Evolutionary conservation across 2,329 filamentous ascomycete genomes (phyloP), one percentile per base, ranked within the genome.

Genomic region (Dothiorella sarmentorum): DNA sequence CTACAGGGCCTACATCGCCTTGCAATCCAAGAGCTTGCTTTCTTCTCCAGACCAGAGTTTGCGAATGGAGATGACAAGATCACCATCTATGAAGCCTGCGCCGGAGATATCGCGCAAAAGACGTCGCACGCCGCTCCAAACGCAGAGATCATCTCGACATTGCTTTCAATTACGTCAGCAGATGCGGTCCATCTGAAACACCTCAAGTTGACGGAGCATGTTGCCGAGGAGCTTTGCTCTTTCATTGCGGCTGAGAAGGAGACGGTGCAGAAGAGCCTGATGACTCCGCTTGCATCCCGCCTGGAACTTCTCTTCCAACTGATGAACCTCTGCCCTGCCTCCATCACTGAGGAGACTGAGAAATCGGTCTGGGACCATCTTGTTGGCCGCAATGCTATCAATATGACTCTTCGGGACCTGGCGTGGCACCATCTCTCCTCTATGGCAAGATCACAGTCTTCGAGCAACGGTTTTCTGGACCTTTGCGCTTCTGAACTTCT

Each of bases 101-200:
- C 91, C 47, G 65, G 80, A 44, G 87, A 93, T 65, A 86, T 95
- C 44, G 77, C 81, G 2, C 75, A 79, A 20, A 85, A 81, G 68
- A 86, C 85, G 1, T 62, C 75, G 9, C 87, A 85, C 13, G 85
- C 87, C 0, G 81, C 89, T 6, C 90, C 90, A 1, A 94, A 89
- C 64, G 80, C 92, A 18, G 87, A 85, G 67, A 86, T 85, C 15
- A 76, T 69, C 67, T 76, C 43, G 18, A 58, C 26, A 7, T 27
- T 49, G 43, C 42, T 58, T 17, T 49, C 33, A 13, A 44, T 43
- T 2, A 37, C 43, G 10, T 43, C 55, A 4, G 15, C 22, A 1
- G 68, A 72, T 26, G 49, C 49, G 2, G 20, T 70, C 56, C 68
- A 73, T 38, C 60, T 65, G 18, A 45, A 69, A 7, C 64, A 68